phyloP scores from a whole-genome alignment of 495 filamentous ascomycete species.

The Patellaria atrata region DNA sequence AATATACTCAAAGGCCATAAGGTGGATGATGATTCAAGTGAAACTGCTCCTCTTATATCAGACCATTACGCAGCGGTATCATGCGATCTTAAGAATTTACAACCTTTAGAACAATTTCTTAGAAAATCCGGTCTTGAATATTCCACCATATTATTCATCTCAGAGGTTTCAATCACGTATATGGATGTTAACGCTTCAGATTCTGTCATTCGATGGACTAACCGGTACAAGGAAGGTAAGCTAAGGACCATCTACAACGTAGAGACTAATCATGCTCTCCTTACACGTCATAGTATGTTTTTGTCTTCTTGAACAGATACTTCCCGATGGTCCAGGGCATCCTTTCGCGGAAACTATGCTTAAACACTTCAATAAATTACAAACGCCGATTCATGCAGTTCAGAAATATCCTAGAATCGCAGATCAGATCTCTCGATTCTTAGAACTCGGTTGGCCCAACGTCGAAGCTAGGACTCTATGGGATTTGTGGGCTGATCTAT shows the following conservation, averaged over 20 bases:
- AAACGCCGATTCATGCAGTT: slow-evolving; percentile 60
- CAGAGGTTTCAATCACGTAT: slow-evolving; percentile 83
- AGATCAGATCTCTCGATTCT: slow-evolving; percentile 54
- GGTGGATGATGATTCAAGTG: slow-evolving; percentile 3
- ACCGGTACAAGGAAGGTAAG: slow-evolving; percentile 12
- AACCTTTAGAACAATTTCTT: slow-evolving; percentile 41
- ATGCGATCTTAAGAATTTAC: slow-evolving; percentile 61
- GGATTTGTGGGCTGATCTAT: slow-evolving; percentile 62
- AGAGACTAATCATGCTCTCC: neutral
- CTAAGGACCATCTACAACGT: too few relatives aligned
- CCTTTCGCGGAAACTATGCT: slow-evolving; percentile 86
- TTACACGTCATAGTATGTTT: slow-evolving; percentile 33
- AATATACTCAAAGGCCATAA: slow-evolving; percentile 40
- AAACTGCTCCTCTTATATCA: slow-evolving; percentile 36
- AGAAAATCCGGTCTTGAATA: slow-evolving; percentile 37
- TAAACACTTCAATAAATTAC: slow-evolving; percentile 64
- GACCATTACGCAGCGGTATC: slow-evolving; percentile 63
- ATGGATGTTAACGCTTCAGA: slow-evolving; percentile 68
- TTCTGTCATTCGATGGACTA: slow-evolving; percentile 39
- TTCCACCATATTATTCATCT: slow-evolving; percentile 58
- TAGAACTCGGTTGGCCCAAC: slow-evolving; percentile 45
- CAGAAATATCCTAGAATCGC: slow-evolving; percentile 49
- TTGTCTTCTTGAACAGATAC: slow-evolving; percentile 77
- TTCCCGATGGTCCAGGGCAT: slow-evolving; percentile 60
- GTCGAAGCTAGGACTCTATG: slow-evolving; percentile 65